Evolutionary conservation across 2,329 filamentous ascomycete species (phyloP), one percentile per base, ranked within the genome.

Genomic region (Paracamarosporium sp.): DNA sequence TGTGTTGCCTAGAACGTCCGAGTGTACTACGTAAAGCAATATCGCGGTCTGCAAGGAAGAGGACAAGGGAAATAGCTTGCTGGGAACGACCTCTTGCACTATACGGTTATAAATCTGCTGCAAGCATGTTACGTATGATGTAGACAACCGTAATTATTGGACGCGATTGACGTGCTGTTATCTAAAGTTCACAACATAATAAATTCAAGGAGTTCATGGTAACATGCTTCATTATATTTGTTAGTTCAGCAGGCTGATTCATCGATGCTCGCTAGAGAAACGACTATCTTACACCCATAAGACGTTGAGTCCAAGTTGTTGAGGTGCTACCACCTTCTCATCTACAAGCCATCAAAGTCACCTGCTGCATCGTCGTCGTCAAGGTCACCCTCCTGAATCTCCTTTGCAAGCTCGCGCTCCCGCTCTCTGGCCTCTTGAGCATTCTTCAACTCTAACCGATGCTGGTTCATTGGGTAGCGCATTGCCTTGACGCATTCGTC

Each of bases 401-500:
- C 95, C 85, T 98, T 98, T 62, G 93, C 95, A 84, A 99, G 88
- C 80, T 99, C 95, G 17, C 95, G 87, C 83, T 99, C 95, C 20
- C 95, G 86, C 78, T 99, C 95, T 50, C 95, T 87, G n/a, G 95
- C 95, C 80, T 99, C 96, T 78, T 98, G 94, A 0, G 95, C 95
- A 71, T 96, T 98, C 86, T 97, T 98, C 55, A 99, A 85, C 80
- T 99, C 95, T 55, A 98, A 84, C 17, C 95, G 88, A 80, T 99
- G 95, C 79, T 98, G 95, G 82, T 99, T 97, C 94, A 98, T 98
- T 2, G 95, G 95, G 80, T 98, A 99, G 54, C 95, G 88, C 95
- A 99, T 99, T 25, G 95, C 94, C 91, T 97, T 98, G 72, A 99
- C 93, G 74, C 94, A 98, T 82, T 99, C 95, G 71, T 99, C 95